Base-by-base conservation (phyloP, 768 basidiomycete genomes). In the Naematelia encephala region DNA sequence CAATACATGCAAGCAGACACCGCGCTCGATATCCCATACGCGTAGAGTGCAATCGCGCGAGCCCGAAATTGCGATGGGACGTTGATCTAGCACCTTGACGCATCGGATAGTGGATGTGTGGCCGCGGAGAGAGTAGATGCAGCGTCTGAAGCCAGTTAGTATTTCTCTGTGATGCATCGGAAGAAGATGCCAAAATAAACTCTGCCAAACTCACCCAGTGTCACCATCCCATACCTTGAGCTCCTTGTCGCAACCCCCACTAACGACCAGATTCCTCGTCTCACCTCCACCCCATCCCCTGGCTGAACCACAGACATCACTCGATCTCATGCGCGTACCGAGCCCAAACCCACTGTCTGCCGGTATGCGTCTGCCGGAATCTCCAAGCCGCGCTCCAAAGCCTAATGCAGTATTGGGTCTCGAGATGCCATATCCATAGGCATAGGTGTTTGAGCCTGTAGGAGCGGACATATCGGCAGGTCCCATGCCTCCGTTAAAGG, bases 91-190 rank as follows among this genome's bases (percentile, higher is more conserved):
- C 13, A 91, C 87, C 67, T 88, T 90, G 56, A 94, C 81, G 75
- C 91, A 96, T 27, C 94, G 85, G 51, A 98, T 87, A 0, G 94
- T 97, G 0, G 91, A 89, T 0, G 85, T 84, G 77, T 97, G 94
- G 0, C 93, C 94, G 1, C 81, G 79, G 8, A 99, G 82, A 16
- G 85, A 81, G 72, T 93, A 88, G 12, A 91, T 82, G 67, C 89
- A 90, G 62, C 84, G 82, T 3, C 82, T 83, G 62, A 8, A 39
- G 34, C 34, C 34, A 39, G 34, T 39, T 16, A 39, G 34, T 16
- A 39, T 39, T 39, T 8, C 8, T 39, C 34, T 16, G 16, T 8
- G 16, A 39, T 8, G 34, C 16, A 39, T 39, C 34, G 34, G 34
- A 16, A 39, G 34, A 16, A 39, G 14, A 48, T 22, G 1, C 2